Evolutionary conservation across 331 rosid genomes (phyloP).

Genomic region (Acacia concinna): DNA sequence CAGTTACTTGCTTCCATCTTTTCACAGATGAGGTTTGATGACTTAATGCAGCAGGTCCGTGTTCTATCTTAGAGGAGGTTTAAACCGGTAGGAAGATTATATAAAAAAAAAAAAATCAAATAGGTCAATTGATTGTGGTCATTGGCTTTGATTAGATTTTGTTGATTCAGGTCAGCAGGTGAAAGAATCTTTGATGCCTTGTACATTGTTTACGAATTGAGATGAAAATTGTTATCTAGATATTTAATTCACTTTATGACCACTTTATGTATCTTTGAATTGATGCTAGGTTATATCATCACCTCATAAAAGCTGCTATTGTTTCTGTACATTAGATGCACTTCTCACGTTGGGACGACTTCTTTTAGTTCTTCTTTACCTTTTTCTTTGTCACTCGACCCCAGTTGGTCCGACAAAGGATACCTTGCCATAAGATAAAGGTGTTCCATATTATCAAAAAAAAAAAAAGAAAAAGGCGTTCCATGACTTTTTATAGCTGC

Average conservation of each 20-base stretch:
- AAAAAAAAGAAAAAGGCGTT: neutral
- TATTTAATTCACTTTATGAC: conserved; percentile 25
- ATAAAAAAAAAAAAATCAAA: neutral
- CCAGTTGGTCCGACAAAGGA: neutral
- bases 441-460: no score
- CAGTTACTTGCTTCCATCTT: conserved; percentile 6
- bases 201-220: conserved; percentile 37
- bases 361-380: neutral
- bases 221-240: conserved; percentile 26
- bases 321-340: conserved; percentile 33
- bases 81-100: conserved; percentile 12
- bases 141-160: conserved; percentile 34
- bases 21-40: conserved; percentile 27
- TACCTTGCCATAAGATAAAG: neutral
- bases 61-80: conserved; percentile 31
- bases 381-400: neutral
- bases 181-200: conserved; percentile 28
- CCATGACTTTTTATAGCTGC: neutral
- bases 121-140: conserved; percentile 30
- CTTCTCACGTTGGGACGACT: neutral
- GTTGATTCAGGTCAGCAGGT: conserved; percentile 15
- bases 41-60: conserved; percentile 16
- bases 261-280: conserved; percentile 29
- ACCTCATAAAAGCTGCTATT: conserved; percentile 22
- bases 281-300: conserved; percentile 22